A percentile compares a stretch with the other conserved stretches of the same genome.
phyloP scores from a whole-genome alignment of 305 asterid genomes.

The Coffea humblotiana region DNA sequence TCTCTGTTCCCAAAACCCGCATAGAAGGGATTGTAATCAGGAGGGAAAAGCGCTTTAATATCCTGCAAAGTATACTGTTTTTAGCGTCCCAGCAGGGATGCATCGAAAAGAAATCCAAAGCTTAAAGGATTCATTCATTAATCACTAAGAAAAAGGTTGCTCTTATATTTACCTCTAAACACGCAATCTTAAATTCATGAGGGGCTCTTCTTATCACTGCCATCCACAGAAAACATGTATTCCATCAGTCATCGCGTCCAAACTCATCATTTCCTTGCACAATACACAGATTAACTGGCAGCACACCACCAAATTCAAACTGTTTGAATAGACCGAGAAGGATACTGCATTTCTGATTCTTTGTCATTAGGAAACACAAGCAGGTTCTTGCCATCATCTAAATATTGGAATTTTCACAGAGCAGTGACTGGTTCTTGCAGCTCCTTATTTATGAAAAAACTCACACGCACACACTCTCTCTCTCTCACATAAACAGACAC shows the following conservation, averaged over 20 bases:
- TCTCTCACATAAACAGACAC: no score
- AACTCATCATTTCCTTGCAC: background rate
- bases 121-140: background rate
- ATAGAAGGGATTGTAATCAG: slow-evolving; percentile 91
- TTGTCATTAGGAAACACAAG: background rate
- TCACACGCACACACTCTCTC: background rate
- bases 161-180: slow-evolving; percentile 73
- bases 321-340: background rate
- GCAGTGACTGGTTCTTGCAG: background rate
- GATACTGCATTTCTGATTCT: background rate
- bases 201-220: slow-evolving; percentile 99
- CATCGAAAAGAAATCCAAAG: background rate
- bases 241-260: slow-evolving; percentile 27
- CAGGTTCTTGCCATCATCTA: background rate
- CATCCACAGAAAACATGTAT: slow-evolving; percentile 19
- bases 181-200: slow-evolving; percentile 97
- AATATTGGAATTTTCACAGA: background rate
- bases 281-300: background rate
- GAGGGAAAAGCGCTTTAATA: slow-evolving; percentile 91
- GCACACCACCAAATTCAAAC: background rate
- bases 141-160: background rate
- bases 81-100: background rate
- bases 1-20: slow-evolving; percentile 99
- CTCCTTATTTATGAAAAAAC: background rate
- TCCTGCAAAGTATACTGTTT: slow-evolving; percentile 52